A percentile compares a stretch with the other conserved stretches of the same genome.
Conservation (phyloP, 768 basidiomycete species). For the Suillus tomentosus region DNA sequence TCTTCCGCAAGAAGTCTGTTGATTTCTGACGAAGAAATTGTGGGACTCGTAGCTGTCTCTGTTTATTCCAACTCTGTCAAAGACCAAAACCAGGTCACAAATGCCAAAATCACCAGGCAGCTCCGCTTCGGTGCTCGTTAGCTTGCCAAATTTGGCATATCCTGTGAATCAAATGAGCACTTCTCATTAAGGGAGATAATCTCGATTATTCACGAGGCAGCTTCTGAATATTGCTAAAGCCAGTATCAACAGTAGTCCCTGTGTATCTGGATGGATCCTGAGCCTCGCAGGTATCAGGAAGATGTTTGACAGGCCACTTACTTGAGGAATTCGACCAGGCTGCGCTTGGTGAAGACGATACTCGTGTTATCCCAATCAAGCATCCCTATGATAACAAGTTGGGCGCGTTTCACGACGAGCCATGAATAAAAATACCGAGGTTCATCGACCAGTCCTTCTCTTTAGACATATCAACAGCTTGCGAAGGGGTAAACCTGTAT, state of each 20-base stretch:
- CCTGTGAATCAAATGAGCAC: slow-evolving; percentile 41
- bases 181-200: not conserved
- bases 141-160: slow-evolving; percentile 71
- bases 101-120: slow-evolving; percentile 23
- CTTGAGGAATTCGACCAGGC: slow-evolving; percentile 78
- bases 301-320: slow-evolving; percentile 32
- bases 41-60: slow-evolving; percentile 19
- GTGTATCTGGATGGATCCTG: slow-evolving; percentile 53
- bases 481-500: slow-evolving; percentile 58
- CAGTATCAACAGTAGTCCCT: slow-evolving; percentile 75
- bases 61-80: slow-evolving; percentile 12
- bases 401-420: slow-evolving; percentile 1
- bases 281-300: slow-evolving; percentile 18
- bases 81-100: slow-evolving; percentile 15
- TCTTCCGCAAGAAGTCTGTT: slow-evolving; percentile 27
- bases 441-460: slow-evolving; percentile 74
- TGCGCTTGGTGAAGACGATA: slow-evolving; percentile 80
- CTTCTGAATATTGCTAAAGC: slow-evolving; percentile 72
- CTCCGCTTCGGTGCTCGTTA: slow-evolving; percentile 31
- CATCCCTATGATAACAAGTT: slow-evolving; percentile 49
- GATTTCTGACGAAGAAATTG: slow-evolving; percentile 10
- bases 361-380: slow-evolving; percentile 78
- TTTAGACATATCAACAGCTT: slow-evolving; percentile 59
- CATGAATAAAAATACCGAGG: slow-evolving; percentile 49
- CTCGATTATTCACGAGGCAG: slow-evolving; percentile 57